A percentile compares a stretch with the other conserved stretches of the same genome.
These are phyloP conservation scores for Dittrichia graveolens DNA, from an alignment of 129 eudicot species.

Conservation along the genomic window DNA sequence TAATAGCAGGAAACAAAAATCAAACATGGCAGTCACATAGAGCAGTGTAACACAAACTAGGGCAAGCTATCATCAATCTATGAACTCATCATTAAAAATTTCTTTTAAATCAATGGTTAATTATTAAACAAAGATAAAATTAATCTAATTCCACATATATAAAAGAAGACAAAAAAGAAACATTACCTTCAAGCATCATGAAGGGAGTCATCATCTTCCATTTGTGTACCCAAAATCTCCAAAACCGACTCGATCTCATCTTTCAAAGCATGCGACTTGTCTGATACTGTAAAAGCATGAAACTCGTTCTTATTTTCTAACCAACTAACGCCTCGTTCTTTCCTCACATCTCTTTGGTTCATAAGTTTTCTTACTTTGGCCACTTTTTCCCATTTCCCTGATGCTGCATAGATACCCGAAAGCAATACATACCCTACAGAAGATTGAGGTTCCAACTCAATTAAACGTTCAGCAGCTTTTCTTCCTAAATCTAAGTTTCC, in stretches of 20 bases:
- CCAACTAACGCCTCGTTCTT: constrained; percentile 67
- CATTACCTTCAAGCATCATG: constrained; percentile 35
- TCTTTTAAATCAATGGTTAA: neutral
- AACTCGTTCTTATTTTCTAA: constrained; percentile 44
- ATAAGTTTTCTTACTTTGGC: constrained; percentile 52
- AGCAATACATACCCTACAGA: constrained; percentile 63
- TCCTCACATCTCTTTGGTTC: constrained; percentile 42
- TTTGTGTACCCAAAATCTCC: constrained; percentile 40
- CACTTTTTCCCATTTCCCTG: constrained; percentile 68
- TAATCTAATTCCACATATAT: constrained; percentile 7
- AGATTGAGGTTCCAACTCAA: constrained; percentile 61
- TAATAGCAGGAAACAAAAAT: no score
- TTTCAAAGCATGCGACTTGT: constrained; percentile 35
- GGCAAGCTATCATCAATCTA: no score
- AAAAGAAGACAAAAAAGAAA: constrained; percentile 2
- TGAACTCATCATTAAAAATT: no score
- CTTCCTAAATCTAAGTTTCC: constrained; percentile 64
- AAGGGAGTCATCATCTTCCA: constrained; percentile 36
- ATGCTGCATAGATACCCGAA: constrained; percentile 62
- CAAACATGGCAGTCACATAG: no score
- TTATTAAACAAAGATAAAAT: constrained; percentile 20
- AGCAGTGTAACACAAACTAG: no score
- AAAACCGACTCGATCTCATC: constrained; percentile 42
- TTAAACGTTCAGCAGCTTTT: constrained; percentile 51
- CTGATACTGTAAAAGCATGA: constrained; percentile 38